Evolutionary conservation across 2,329 filamentous ascomycete species (phyloP), one percentile per base, ranked within the genome.

Genomic region (Aulographum hederae): DNA sequence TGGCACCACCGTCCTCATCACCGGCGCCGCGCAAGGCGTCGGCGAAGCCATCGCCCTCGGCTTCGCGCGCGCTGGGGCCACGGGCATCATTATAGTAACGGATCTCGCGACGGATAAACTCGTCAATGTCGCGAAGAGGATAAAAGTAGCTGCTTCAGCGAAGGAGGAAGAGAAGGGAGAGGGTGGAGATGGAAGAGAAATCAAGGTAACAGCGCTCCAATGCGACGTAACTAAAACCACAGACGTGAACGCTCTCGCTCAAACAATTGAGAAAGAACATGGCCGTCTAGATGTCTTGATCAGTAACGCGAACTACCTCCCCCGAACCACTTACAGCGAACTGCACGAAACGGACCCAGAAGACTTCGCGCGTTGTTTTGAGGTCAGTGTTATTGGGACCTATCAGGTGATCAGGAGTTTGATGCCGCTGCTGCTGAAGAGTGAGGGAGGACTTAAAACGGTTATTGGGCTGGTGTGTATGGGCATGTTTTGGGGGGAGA

Each of bases 21-120:
- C 51, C 26, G 50, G 49, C 3, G 49, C 48, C 4, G 46, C 47
- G 4, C 38, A 41, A 6, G 49, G 50, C 3, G 48, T 52, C 11
- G 49, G 50, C 6, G 43, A 42, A 4, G 34, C 37, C 2, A 52
- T 51, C 3, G 45, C 41, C 4, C 28, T 42, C 14, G 41, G 46
- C 12, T 53, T 47, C 30, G 50, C 46, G 5, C 34, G 39, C 33
- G 49, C 46, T 2, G 43, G 45, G 15, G 43, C 40, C 2, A 37
- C 35, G 3, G 36, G 35, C 5, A 38, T 52, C 10, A 32, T 46
- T 30, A 41, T 51, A 25, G 41, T 40, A 10, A 45, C 44, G 4
- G 41, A 45, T 3, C 12, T 36, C n/a, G 10, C 31, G 13, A 13
- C 31, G 4, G 35, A 37, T 18, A 20, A 37, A n/a, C 34, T 37